Evolutionary conservation across 805 yeast genomes (phyloP).

Genomic region (Wickerhamomyces rabaulensis): DNA sequence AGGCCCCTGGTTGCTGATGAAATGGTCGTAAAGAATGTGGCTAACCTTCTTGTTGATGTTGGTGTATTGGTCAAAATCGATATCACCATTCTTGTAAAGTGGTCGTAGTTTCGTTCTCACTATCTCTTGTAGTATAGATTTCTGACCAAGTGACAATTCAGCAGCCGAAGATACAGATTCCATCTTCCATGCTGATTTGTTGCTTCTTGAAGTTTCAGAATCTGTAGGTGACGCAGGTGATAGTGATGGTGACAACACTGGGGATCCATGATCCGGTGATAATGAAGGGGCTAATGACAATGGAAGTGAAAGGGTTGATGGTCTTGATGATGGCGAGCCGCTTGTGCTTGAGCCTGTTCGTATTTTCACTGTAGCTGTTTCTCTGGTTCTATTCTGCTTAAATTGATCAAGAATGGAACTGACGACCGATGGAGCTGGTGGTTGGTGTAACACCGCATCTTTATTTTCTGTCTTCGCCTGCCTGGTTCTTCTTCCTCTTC

Average conservation of each 20-base stretch:
- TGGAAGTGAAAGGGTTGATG: neutral
- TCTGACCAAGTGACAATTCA: conserved; percentile 35
- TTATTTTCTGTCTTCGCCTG: neutral
- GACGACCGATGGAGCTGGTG: conserved; percentile 13
- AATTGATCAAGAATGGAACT: conserved; percentile 15
- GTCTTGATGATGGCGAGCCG: neutral
- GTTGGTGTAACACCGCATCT: neutral
- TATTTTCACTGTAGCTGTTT: neutral
- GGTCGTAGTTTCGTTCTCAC: conserved; percentile 51
- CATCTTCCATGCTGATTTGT: conserved; percentile 10
- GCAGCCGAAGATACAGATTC: conserved; percentile 1
- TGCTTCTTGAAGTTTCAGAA: neutral
- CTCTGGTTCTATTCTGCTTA: conserved; percentile 11
- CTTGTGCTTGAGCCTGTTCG: neutral
- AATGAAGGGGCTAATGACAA: conserved; percentile 8
- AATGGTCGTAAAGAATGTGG: conserved; percentile 44
- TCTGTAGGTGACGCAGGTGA: conserved; percentile 6
- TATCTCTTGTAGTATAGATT: conserved; percentile 49
- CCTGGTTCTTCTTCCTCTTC: conserved; percentile 6
- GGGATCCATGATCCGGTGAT: conserved; percentile 1
- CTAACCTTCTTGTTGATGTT: conserved; percentile 59
- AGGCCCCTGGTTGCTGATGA: conserved; percentile 11
- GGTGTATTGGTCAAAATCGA: conserved; percentile 44
- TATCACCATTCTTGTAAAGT: conserved; percentile 33
- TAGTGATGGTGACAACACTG: conserved; percentile 10